Evolutionary conservation across 768 basidiomycete genomes (phyloP).

Genomic region (Trichaptum fuscoviolaceum): DNA sequence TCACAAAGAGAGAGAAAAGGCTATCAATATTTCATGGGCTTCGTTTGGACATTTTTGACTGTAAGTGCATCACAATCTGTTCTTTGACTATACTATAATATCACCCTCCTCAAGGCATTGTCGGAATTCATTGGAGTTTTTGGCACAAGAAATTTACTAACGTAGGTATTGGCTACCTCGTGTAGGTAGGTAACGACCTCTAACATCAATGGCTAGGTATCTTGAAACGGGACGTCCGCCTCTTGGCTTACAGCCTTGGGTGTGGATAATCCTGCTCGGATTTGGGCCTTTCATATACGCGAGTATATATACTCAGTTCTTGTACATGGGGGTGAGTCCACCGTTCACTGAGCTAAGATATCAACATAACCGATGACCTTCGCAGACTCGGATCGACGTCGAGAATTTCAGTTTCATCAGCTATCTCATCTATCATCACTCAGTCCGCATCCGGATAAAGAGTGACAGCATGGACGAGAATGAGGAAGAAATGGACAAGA

Average conservation of each 20-base stretch:
- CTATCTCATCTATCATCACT: conserved; percentile 1
- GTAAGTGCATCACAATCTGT: not conserved
- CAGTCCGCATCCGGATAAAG: not conserved
- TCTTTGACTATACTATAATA: not conserved
- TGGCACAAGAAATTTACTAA: not conserved
- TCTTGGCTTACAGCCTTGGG: conserved; percentile 1
- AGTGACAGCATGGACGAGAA: not conserved
- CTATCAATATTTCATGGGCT: not conserved
- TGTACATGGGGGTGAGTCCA: not conserved
- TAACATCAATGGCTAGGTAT: not conserved
- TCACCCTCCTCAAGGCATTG: not conserved
- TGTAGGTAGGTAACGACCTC: not conserved
- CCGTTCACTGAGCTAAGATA: too few species aligned
- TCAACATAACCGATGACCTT: not conserved
- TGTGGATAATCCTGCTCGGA: not conserved
- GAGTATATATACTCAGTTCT: not conserved
- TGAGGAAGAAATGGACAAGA: not conserved
- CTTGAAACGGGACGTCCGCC: not conserved
- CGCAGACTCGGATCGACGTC: not conserved
- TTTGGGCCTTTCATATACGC: not conserved
- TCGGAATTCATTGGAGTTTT: not conserved
- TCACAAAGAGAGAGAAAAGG: not conserved
- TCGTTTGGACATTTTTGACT: not conserved
- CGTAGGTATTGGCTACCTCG: not conserved
- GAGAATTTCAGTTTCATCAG: not conserved